Evolutionary conservation across 768 basidiomycete genomes (phyloP), one percentile per base, ranked within the genome.

Genomic region (Butyriboletus loyo): DNA sequence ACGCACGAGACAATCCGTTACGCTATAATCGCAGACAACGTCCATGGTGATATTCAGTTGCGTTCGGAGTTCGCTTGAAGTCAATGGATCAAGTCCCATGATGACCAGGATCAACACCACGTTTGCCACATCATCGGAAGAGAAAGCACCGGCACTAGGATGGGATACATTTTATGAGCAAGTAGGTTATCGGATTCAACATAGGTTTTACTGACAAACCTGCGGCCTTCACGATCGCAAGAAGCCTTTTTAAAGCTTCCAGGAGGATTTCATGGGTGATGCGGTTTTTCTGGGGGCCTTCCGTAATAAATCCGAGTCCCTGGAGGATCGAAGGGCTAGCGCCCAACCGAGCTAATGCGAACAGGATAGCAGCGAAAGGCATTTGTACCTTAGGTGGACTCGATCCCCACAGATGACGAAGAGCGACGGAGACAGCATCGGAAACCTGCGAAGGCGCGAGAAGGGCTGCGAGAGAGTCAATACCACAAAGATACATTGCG

Each of bases 31-130:
- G 54, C 79, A 82, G 32, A 84, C 56, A 22, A 63, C 59, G 43
- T 85, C 76, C 36, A 86, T 66, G 1, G 78, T 72, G 7, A 69
- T 57, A 40, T 74, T 74, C 40, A 86, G 66, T 7, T 81, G 80
- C 24, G 64, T 69, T 49, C 66, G 72, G 8, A 84, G 69, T 14
- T 79, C 76, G 4, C 65, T 60, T 1, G 76, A 67, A 30, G 77
- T 77, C 13, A 73, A 67, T 2, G 73, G 65, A 58, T 89, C 87
- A 54, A 86, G 75, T 2, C 74, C 83, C 25, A 89, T 63, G 3
- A 85, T 67, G 5, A 84, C 54, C 37, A 90, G 57, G 2, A 73
- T 66, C 44, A 82, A 56, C 8, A 85, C 57, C 21, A 84, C 62
- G 51, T 81, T 75, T 13, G 79, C 73, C 1, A 78, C 59, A 21